Evolutionary conservation across 306 rosid species (phyloP), one percentile per base, ranked within the genome.

Genomic region (Quercus rubra): DNA sequence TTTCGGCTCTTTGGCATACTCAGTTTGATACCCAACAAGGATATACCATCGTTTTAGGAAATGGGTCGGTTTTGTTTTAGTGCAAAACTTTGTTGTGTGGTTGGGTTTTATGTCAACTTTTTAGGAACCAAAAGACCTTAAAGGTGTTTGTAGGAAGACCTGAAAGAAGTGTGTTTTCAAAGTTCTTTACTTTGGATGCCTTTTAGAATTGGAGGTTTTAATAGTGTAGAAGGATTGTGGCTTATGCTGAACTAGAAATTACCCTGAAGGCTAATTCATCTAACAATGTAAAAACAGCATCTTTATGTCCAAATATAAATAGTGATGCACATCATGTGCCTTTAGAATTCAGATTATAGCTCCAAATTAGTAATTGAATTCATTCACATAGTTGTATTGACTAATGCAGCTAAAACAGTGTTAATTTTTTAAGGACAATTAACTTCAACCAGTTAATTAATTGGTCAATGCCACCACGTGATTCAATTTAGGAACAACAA

Each of bases 141-240:
- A 12, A 85, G 80, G 77, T 81, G 85, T 70, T 85, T 74, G 85
- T 54, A 23, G 51, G 33, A 77, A 77, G 55, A 5, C 67, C 83
- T 18, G 1, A 5, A 4, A n/a, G 71, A 12, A 66, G 54, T 70
- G 18, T 73, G 27, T 63, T 41, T 72, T 75, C 6, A 7, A 18
- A 13, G 31, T 31, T 74, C 8, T 62, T 68, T 19, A 10, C 46
- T 27, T 46, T 1, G 11, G 17, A 43, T 17, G 21, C 63, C 21
- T 28, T 73, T 14, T 14, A n/a, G 21, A 66, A 11, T 71, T 49
- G n/a, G 46, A 8, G 46, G 46, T 7, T 41, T 38, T 41, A 8
- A 8, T 41, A 8, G 46, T 41, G 46, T 41, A 2, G 3, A 41
- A 2, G 63, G 15, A 14, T 0, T 62, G 33, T 14, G 30, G 69